A percentile compares a stretch with the other conserved stretches of the same genome.
These are phyloP conservation scores for Kalmusia sp. DNA, from an alignment of 2,329 filamentous ascomycete species.

Conservation along the genomic window DNA sequence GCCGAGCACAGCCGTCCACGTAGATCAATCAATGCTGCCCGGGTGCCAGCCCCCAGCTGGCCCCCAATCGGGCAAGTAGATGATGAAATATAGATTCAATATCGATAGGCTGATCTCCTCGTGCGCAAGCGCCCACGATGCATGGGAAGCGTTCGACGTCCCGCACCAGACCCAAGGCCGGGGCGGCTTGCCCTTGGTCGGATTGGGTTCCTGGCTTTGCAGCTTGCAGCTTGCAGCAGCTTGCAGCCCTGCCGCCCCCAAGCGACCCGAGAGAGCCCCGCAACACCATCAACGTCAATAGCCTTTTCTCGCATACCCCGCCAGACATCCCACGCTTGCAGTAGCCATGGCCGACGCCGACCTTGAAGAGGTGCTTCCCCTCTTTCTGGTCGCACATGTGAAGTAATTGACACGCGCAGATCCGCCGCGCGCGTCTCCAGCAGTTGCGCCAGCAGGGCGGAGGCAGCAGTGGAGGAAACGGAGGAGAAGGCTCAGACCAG, in stretches of 20 bases:
- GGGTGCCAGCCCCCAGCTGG: neutral
- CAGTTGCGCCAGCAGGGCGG: conserved; percentile 81
- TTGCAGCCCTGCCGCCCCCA: too few relatives aligned
- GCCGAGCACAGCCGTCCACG: neutral
- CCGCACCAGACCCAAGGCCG: too few relatives aligned
- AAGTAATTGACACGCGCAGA: conserved; percentile 59
- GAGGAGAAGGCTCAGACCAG: conserved; percentile 59
- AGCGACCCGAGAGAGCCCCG: too few relatives aligned
- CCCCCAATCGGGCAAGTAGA: neutral
- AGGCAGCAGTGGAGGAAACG: conserved; percentile 59
- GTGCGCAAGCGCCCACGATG: conserved; percentile 2
- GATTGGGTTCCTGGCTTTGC: too few relatives aligned
- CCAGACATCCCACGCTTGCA: neutral
- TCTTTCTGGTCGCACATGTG: conserved; percentile 12
- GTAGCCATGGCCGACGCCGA: conserved; percentile 68
- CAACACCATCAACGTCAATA: neutral
- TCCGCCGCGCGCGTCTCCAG: conserved; percentile 88
- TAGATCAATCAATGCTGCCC: conserved; percentile 6
- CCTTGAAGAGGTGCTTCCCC: conserved; percentile 63
- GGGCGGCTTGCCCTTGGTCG: too few relatives aligned
- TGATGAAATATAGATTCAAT: neutral
- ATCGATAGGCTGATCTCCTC: neutral
- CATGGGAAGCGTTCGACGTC: neutral
- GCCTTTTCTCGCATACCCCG: neutral
- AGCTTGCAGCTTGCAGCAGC: too few relatives aligned